Conservation (phyloP, 169 alveolate genomes). For the Plasmodium gaboni region DNA sequence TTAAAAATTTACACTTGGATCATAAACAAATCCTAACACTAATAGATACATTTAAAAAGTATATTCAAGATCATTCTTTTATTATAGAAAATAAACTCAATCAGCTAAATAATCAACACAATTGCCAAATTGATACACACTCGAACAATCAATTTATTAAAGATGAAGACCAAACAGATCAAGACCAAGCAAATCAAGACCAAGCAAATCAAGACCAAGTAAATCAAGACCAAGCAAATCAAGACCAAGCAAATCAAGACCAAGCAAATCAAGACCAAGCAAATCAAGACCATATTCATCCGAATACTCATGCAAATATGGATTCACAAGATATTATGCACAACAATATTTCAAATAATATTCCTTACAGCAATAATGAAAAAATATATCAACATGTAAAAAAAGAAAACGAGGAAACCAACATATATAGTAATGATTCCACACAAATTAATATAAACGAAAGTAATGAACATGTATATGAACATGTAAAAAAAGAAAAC, state of each 20-base stretch:
- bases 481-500: not conserved
- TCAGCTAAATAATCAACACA: not conserved
- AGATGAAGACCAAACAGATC: not conserved
- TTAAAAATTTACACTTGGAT: constrained; percentile 29
- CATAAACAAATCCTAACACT: constrained; percentile 33
- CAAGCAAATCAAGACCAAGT: too few species aligned
- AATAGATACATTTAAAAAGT: constrained; percentile 51
- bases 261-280: not conserved
- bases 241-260: too few species aligned
- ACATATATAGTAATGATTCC: too few species aligned
- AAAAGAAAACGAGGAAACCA: too few species aligned
- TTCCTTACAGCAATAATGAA: too few species aligned
- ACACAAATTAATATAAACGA: not conserved
- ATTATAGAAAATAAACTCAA: constrained; percentile 15
- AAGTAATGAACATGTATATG: not conserved
- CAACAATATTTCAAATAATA: too few species aligned
- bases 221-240: too few species aligned
- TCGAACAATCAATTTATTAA: not conserved
- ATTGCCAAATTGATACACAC: not conserved
- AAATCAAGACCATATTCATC: too few species aligned
- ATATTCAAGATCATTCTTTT: constrained; percentile 20
- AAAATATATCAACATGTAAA: too few species aligned
- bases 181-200: too few species aligned
- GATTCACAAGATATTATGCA: too few species aligned
- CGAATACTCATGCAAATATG: too few species aligned